phyloP scores from a whole-genome alignment of 164 flowering plant genomes.

The Sextonia rubra region DNA sequence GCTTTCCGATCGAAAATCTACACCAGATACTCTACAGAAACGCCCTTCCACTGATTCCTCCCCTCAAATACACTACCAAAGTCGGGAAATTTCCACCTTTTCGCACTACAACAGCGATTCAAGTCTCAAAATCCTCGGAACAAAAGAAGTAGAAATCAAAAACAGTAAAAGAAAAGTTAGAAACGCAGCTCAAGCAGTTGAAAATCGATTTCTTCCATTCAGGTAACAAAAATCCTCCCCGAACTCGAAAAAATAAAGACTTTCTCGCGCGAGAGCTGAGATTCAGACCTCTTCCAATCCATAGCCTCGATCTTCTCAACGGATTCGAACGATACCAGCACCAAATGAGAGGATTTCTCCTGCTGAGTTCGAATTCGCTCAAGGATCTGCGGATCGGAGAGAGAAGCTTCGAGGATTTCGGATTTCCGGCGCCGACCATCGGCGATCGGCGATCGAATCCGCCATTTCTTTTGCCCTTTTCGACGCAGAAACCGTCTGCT shows the following conservation, averaged over 20 bases:
- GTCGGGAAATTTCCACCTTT: neutral
- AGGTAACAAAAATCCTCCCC: neutral
- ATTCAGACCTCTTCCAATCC: neutral
- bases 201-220: neutral
- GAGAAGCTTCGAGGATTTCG: neutral
- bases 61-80: neutral
- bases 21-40: neutral
- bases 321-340: neutral
- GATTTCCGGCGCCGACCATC: neutral
- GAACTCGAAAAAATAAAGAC: neutral
- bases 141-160: neutral
- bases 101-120: neutral
- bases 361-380: constrained; percentile 4
- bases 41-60: neutral
- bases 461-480: constrained; percentile 5
- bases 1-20: neutral
- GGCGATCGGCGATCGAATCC: neutral
- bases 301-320: constrained; percentile 10
- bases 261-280: constrained; percentile 3
- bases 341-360: neutral
- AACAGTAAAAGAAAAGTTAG: neutral
- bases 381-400: constrained; percentile 5
- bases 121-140: neutral
- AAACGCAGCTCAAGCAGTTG: neutral
- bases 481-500: neutral